Evolutionary conservation across 148 eudicot genomes (phyloP), one percentile per base, ranked within the genome.

Genomic region (Talinum fruticosum): DNA sequence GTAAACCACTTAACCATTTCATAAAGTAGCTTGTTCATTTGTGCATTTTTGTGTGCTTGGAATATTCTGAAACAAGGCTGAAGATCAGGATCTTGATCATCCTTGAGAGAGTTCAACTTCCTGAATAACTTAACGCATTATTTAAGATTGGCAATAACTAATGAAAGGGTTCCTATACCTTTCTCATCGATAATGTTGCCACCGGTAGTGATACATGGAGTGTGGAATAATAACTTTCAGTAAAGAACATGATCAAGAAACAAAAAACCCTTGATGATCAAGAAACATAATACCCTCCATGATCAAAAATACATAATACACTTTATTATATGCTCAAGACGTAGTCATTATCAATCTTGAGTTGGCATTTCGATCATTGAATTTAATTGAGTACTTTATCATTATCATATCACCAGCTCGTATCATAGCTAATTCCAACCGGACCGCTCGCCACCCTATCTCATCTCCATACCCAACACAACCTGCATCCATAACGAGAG

Each of bases 51-150:
- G 83, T 94, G 98, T 47, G 97, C 93, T 81, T 94, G 98, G 82
- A 94, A 94, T 97, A 94, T 94, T 83, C 97, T 86, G 69, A 94
- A 94, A 84, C 97, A 94, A 34, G 98, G 98, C 71, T 94, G 98
- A 78, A 97, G 98, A 64, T 94, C 97, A 3, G 98, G 98, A 76
- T 94, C 98, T 72, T 96, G 82, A 76, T 94, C 98, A 33, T 96
- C 98, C 84, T 94, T 94, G 19, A 94, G 84, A 87, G 86, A 90
- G 71, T 47, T 79, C 84, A 94, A 73, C 82, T 90, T 94, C 79
- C 95, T 84, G 76, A 92, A 94, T 74, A 89, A 94, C 79, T 85
- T 94, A 75, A 94, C 90, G 80, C 97, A 94, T 74, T 94, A 96
- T 84, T 94, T 94, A 54, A 94, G 84, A 80, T 97, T 94, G 18